Evolutionary conservation across 495 filamentous ascomycete genomes (phyloP), one percentile per base, ranked within the genome.

Genomic region (Chaetomium fimeti): DNA sequence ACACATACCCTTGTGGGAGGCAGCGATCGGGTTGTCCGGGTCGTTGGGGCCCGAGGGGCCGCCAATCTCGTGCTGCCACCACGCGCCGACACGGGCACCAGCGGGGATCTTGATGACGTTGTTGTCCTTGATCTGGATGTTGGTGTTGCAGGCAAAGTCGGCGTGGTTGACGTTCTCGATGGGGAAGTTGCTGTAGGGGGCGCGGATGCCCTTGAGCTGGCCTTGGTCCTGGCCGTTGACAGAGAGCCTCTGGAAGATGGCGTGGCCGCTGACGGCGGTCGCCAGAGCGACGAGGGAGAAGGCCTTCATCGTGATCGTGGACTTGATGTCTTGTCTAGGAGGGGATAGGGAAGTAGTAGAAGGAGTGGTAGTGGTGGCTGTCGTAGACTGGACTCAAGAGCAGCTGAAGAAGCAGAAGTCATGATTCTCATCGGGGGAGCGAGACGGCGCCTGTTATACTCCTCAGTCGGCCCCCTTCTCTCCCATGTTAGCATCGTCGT

Each of bases 151-250:
- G 29, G 76, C 73, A 38, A 80, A 71, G 57, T 72, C 68, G 28
- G 71, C 67, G 62, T 75, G 66, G 62, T 73, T 75, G 61, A 78
- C 75, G 60, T 78, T 71, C 63, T 73, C 60, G 62, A 79, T 74
- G 8, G 77, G 77, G 67, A 68, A 72, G 71, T 79, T 76, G 71
- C 72, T 78, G 28, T 65, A 69, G 0, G 83, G 81, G n/a, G 80
- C 77, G 27, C 82, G 77, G 47, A 86, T 75, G 49, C 81, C 83
- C 52, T 76, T 77, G 27, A 81, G 76, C 65, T 82, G 79, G 47
- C 83, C 83, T 60, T 83, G 73, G 59, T 84, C 83, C 16, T 72
- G 75, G n/a, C 78, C 81, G 53, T 84, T 80, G 58, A 85, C 78
- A 5, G 79, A 79, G 22, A 85, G 67, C 55, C 76, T 77, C 64